Conservation (phyloP, 2,329 filamentous ascomycete genomes). For the Coniochaeta pulveracea region DNA sequence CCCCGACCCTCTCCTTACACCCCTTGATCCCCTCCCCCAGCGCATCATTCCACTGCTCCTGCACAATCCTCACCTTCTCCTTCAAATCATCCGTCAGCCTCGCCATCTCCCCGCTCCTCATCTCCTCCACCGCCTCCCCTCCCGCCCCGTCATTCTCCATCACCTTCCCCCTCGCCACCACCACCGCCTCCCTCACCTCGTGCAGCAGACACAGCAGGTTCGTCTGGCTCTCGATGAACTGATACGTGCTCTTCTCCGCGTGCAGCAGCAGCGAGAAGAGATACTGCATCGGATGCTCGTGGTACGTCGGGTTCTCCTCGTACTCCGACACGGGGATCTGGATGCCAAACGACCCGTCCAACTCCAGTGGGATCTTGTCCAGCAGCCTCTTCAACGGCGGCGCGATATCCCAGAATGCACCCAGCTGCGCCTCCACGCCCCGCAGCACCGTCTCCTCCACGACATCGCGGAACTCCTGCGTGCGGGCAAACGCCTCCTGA, state of each 20-base stretch:
- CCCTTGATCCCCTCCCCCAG: slow-evolving; percentile 66
- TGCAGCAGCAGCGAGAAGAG: slow-evolving; percentile 77
- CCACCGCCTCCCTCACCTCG: slow-evolving; percentile 74
- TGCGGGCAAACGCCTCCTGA: slow-evolving; percentile 59
- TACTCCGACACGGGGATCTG: slow-evolving; percentile 71
- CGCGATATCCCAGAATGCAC: slow-evolving; percentile 96
- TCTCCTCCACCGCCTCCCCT: slow-evolving; percentile 31
- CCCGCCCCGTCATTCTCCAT: slow-evolving; percentile 52
- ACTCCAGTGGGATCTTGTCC: slow-evolving; percentile 60
- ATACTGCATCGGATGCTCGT: slow-evolving; percentile 76
- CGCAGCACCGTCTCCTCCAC: slow-evolving; percentile 77
- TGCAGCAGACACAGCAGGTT: slow-evolving; percentile 85
- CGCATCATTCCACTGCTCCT: slow-evolving; percentile 82
- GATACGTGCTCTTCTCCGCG: slow-evolving; percentile 84
- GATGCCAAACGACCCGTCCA: slow-evolving; percentile 54
- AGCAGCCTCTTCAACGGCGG: slow-evolving; percentile 68
- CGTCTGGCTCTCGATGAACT: slow-evolving; percentile 92
- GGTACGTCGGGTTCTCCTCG: slow-evolving; percentile 76
- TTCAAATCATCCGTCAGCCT: slow-evolving; percentile 76
- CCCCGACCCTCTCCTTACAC: slow-evolving; percentile 64
- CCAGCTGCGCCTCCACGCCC: slow-evolving; percentile 83
- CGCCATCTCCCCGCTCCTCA: slow-evolving; percentile 55
- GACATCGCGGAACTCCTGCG: slow-evolving; percentile 64
- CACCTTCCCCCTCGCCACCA: slow-evolving; percentile 51
- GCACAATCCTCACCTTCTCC: slow-evolving; percentile 83